phyloP scores from a whole-genome alignment of 148 eudicot species.

The Spergularia bocconei region DNA sequence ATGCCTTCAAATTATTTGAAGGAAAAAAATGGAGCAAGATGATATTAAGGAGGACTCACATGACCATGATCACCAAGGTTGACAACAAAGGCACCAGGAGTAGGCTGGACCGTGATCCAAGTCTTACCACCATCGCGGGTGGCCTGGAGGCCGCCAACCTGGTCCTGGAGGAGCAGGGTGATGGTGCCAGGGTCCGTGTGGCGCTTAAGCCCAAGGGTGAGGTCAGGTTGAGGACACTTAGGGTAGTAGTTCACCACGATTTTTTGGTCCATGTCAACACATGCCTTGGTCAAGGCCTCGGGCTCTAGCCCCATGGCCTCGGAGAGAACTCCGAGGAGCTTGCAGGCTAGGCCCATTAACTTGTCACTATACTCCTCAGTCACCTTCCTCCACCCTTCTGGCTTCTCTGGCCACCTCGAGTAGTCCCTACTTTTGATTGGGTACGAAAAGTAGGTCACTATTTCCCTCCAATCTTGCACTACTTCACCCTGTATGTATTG shows the following conservation, averaged over 20 bases:
- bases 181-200: slow-evolving; percentile 98
- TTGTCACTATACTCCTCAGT: slow-evolving; percentile 66
- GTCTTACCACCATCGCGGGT: slow-evolving; percentile 89
- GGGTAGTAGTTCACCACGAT: slow-evolving; percentile 92
- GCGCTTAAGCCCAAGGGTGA: slow-evolving; percentile 83
- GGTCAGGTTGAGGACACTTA: slow-evolving; percentile 85
- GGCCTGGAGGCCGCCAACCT: slow-evolving; percentile 92
- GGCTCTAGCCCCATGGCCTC: slow-evolving; percentile 89
- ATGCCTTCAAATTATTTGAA: too few relatives aligned
- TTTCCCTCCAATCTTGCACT: slow-evolving; percentile 86
- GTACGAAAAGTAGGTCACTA: slow-evolving; percentile 84
- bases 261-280: slow-evolving; percentile 95
- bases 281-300: slow-evolving; percentile 77
- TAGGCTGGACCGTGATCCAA: slow-evolving; percentile 93
- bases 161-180: slow-evolving; percentile 79
- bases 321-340: slow-evolving; percentile 70
- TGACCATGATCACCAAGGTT: slow-evolving; percentile 94
- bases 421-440: slow-evolving; percentile 71
- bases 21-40: too few relatives aligned
- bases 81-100: slow-evolving; percentile 87
- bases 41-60: slow-evolving; percentile 33
- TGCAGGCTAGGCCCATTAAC: slow-evolving; percentile 73
- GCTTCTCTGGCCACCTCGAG: slow-evolving; percentile 92
- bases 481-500: slow-evolving; percentile 61
- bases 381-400: slow-evolving; percentile 69